phyloP scores from a whole-genome alignment of 1,139 yeast genomes.

The Suhomyces kunorum region DNA sequence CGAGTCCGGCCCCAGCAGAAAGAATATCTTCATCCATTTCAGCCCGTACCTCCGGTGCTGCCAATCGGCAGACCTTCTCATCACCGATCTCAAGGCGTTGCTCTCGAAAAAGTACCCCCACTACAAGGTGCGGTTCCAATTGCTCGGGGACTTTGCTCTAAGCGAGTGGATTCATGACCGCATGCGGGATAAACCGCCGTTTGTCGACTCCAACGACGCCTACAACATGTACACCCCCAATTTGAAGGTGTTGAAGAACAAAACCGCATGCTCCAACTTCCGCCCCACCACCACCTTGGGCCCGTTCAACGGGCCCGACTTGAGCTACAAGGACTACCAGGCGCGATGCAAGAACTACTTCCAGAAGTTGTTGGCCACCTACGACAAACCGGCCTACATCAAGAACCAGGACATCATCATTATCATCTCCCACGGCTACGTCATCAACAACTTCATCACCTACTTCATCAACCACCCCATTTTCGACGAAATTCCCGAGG shows the following conservation, averaged over 20 bases:
- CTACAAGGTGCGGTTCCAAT: constrained; percentile 40
- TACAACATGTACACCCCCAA: constrained; percentile 52
- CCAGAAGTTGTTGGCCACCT: constrained; percentile 46
- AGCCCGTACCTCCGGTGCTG: constrained; percentile 49
- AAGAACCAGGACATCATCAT: constrained; percentile 41
- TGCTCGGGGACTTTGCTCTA: constrained; percentile 49
- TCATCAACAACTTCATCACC: constrained; percentile 41
- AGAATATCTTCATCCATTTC: constrained; percentile 45
- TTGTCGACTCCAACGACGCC: constrained; percentile 47
- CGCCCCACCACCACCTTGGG: constrained; percentile 50
- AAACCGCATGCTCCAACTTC: constrained; percentile 42
- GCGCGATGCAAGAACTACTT: constrained; percentile 44
- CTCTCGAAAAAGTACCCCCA: constrained; percentile 31
- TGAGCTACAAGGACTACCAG: constrained; percentile 46
- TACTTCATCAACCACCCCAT: constrained; percentile 49
- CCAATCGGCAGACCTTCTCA: constrained; percentile 46
- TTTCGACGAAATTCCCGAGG: constrained; percentile 50
- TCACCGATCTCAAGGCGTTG: constrained; percentile 31
- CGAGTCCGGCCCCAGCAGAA: constrained; percentile 22
- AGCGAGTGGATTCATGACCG: constrained; percentile 52
- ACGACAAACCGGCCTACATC: constrained; percentile 41
- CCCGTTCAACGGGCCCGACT: constrained; percentile 48
- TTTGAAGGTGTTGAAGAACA: constrained; percentile 38
- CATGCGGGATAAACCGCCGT: constrained; percentile 48
- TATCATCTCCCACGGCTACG: constrained; percentile 48